phyloP scores from a whole-genome alignment of 1,284 basidiomycete species.

The Rhizoctonia solani region DNA sequence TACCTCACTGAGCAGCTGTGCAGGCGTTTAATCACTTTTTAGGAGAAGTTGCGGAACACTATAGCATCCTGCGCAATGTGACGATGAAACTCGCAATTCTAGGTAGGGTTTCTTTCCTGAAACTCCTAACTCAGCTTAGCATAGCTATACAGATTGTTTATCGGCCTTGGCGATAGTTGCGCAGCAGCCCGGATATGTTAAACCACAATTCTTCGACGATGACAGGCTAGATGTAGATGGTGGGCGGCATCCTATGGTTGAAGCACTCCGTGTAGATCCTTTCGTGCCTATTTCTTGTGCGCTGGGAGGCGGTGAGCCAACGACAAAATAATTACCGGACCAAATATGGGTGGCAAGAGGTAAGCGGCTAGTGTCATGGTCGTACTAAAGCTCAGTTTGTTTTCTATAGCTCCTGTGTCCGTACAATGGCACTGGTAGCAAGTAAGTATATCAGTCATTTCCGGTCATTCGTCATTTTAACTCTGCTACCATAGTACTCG shows the following conservation, averaged over 20 bases:
- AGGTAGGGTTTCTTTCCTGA: constrained; percentile 37
- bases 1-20: constrained; percentile 41
- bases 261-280: constrained; percentile 71
- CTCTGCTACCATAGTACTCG: constrained; percentile 60
- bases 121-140: not conserved
- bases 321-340: constrained; percentile 79
- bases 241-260: constrained; percentile 77
- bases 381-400: not conserved
- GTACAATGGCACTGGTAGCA: constrained; percentile 43
- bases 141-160: constrained; percentile 61
- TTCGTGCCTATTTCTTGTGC: constrained; percentile 76
- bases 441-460: not conserved
- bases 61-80: constrained; percentile 69
- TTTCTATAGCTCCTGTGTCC: constrained; percentile 58
- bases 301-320: constrained; percentile 58
- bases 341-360: constrained; percentile 29
- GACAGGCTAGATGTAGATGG: constrained; percentile 63
- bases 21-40: constrained; percentile 71
- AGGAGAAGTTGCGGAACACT: constrained; percentile 68
- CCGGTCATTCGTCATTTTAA: constrained; percentile 56
- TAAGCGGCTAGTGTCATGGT: not conserved
- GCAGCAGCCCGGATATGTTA: constrained; percentile 73
- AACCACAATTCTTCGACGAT: constrained; percentile 64
- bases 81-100: constrained; percentile 79
- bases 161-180: constrained; percentile 71